Conservation (phyloP, 2,329 filamentous ascomycete species). For the Sclerotinia glacialis region DNA sequence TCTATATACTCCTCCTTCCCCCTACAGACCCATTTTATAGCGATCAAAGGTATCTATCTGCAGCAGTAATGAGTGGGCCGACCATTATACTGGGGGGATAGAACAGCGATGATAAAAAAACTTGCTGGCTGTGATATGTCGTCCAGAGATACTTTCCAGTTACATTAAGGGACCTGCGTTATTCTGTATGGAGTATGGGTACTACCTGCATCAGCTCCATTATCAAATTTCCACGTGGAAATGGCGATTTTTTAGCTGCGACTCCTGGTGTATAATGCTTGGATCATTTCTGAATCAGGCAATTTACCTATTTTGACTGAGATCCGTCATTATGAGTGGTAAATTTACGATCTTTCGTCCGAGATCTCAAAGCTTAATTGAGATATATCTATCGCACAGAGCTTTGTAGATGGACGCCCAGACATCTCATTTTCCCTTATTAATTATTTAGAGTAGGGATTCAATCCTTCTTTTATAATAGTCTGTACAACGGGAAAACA, state of each 20-base stretch:
- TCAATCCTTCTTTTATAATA: no score
- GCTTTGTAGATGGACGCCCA: background rate
- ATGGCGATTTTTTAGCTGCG: background rate
- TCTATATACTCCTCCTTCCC: no score
- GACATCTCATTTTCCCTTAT: background rate
- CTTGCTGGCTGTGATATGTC: no score
- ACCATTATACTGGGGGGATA: no score
- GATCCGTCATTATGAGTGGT: background rate
- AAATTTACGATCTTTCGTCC: background rate
- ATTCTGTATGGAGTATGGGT: no score
- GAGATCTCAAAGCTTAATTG: background rate
- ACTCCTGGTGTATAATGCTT: background rate
- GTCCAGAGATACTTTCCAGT: background rate
- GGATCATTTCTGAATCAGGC: constrained; percentile 3
- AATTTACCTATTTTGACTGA: background rate
- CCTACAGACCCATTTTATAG: no score
- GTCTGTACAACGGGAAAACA: no score
- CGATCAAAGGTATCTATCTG: no score
- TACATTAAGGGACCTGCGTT: background rate
- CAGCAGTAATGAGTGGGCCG: no score
- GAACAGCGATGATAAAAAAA: no score
- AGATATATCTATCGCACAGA: background rate
- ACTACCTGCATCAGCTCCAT: background rate
- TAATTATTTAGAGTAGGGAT: no score
- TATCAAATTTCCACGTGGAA: background rate